Conservation (phyloP, 768 basidiomycete genomes). For the Megacollybia marginata region DNA sequence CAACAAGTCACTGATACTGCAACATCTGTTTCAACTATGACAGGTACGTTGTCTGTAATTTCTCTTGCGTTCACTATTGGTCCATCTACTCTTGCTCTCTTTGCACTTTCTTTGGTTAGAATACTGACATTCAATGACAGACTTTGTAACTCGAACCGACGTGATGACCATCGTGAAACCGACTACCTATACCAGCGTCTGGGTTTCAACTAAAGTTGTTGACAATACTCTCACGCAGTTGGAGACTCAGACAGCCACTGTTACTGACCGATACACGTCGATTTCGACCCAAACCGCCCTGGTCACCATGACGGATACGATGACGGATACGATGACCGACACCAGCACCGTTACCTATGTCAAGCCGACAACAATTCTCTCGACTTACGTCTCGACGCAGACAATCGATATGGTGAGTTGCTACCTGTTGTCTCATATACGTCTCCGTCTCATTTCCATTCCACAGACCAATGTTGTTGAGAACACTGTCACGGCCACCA, state of each 20-base stretch:
- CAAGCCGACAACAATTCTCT: slow-evolving; percentile 52
- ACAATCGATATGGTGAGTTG: slow-evolving; percentile 47
- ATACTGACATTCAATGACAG: too few species aligned
- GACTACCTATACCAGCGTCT: slow-evolving; percentile 49
- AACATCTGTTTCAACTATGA: slow-evolving; percentile 50
- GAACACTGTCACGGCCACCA: slow-evolving; percentile 38
- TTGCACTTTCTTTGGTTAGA: too few species aligned
- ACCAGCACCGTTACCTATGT: slow-evolving; percentile 25
- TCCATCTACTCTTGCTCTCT: too few species aligned
- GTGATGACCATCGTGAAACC: slow-evolving; percentile 21
- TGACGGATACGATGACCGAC: slow-evolving; percentile 49
- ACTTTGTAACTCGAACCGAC: too few species aligned
- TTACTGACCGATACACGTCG: not conserved
- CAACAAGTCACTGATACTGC: slow-evolving; percentile 38
- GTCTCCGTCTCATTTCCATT: too few species aligned
- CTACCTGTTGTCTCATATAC: not conserved
- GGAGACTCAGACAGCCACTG: not conserved
- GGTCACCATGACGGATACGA: slow-evolving; percentile 51
- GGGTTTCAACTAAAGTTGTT: slow-evolving; percentile 47
- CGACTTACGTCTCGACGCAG: slow-evolving; percentile 46
- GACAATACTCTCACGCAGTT: slow-evolving; percentile 32
- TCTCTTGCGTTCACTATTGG: too few species aligned
- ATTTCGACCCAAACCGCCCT: slow-evolving; percentile 13
- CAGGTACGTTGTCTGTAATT: slow-evolving; percentile 22
- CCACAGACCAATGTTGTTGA: slow-evolving; percentile 50